Evolutionary conservation across 2,329 filamentous ascomycete species (phyloP).

Genomic region (Chalaropsis ovoidea): DNA sequence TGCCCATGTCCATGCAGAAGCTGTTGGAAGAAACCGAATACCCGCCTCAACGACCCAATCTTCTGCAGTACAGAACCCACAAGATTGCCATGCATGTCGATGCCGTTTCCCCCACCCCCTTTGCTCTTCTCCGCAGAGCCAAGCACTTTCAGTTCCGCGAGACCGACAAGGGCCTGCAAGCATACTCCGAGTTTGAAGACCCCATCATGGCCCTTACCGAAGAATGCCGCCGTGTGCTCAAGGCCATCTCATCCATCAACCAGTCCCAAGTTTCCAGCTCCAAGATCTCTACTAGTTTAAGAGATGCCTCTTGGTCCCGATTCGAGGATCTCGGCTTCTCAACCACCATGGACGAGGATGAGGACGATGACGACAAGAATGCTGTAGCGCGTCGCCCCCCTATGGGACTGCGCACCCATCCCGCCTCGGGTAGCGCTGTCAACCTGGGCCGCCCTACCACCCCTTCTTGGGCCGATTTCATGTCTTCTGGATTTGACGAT

Average conservation of each 20-base stretch:
- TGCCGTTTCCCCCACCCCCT: conserved; percentile 86
- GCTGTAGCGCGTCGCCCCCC: conserved; percentile 33
- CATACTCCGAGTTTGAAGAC: conserved; percentile 82
- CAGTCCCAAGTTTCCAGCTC: conserved; percentile 65
- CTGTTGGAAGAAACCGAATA: conserved; percentile 89
- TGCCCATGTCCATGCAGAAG: conserved; percentile 85
- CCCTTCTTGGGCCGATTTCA: conserved; percentile 95
- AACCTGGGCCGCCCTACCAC: conserved; percentile 76
- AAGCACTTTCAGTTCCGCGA: conserved; percentile 95
- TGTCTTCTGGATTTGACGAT: conserved; percentile 86
- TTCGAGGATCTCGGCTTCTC: conserved; percentile 94
- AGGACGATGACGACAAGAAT: conserved; percentile 49
- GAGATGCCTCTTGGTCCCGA: conserved; percentile 88
- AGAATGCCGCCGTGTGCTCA: conserved; percentile 83
- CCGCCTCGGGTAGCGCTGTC: conserved; percentile 51
- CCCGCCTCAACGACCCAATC: conserved; percentile 65
- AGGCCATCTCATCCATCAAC: conserved; percentile 78
- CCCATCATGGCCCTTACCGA: conserved; percentile 81
- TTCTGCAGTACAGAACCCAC: conserved; percentile 71
- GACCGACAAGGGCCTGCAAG: conserved; percentile 70
- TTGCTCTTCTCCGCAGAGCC: conserved; percentile 76
- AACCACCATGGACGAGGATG: conserved; percentile 59
- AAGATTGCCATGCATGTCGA: conserved; percentile 97
- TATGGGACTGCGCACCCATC: conserved; percentile 50
- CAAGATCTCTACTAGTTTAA: conserved; percentile 60